Percentiles rank a stretch among this genome's conserved stretches.
Conservation (phyloP, 345 rosid species). For the Firmiana major region DNA sequence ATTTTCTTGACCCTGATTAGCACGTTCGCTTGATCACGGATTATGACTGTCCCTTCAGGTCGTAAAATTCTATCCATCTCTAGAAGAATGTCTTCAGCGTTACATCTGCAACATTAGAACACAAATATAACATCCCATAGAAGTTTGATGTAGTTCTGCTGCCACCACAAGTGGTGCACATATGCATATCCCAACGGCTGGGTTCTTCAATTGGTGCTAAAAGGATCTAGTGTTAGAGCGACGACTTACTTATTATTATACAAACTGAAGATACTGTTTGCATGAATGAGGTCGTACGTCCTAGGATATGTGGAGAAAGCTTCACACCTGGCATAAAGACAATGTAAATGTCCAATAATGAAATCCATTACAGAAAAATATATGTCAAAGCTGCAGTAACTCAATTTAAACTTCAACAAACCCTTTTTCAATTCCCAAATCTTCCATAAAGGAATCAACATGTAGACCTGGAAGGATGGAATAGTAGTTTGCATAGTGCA, state of each 20-base stretch:
- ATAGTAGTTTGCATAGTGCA: background rate
- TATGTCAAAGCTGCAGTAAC: background rate
- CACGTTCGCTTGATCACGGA: background rate
- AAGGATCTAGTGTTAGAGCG: background rate
- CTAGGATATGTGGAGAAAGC: slow-evolving; percentile 63
- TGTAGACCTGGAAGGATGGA: background rate
- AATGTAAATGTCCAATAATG: background rate
- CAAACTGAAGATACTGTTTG: slow-evolving; percentile 32
- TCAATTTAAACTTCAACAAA: background rate
- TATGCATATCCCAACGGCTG: background rate
- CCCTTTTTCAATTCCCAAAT: background rate
- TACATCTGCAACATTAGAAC: background rate
- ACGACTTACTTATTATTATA: slow-evolving; percentile 35
- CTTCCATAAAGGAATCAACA: too few species aligned
- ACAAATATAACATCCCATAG: background rate
- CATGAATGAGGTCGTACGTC: slow-evolving; percentile 51
- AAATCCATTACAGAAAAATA: background rate
- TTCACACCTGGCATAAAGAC: slow-evolving; percentile 38
- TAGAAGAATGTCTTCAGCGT: slow-evolving; percentile 10
- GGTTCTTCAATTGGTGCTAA: background rate
- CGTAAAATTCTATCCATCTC: slow-evolving; percentile 18
- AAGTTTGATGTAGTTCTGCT: background rate
- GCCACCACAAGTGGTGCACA: background rate
- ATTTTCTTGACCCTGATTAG: slow-evolving; percentile 9
- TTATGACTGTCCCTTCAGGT: slow-evolving; percentile 8